A percentile compares a stretch with the other conserved stretches of the same genome.
phyloP scores from a whole-genome alignment of 2,329 filamentous ascomycete genomes.

The Aspergillus unguis region DNA sequence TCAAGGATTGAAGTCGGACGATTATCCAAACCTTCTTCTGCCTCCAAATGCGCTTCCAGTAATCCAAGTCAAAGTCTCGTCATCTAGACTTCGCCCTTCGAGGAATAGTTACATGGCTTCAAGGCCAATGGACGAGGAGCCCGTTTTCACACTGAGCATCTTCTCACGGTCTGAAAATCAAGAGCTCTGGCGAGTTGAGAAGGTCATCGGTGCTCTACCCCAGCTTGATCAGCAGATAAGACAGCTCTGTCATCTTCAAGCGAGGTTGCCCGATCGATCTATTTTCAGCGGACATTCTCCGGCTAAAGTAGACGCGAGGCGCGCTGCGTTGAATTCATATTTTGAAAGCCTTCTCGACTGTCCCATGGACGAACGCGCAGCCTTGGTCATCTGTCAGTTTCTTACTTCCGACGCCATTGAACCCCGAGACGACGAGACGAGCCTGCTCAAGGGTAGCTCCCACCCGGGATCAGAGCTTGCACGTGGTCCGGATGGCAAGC shows the following conservation, averaged over 20 bases:
- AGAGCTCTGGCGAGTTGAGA: constrained; percentile 93
- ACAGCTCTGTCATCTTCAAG: constrained; percentile 67
- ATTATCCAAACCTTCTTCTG: constrained; percentile 80
- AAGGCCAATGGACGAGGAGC: constrained; percentile 81
- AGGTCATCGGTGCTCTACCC: constrained; percentile 77
- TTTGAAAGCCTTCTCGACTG: constrained; percentile 82
- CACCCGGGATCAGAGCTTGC: constrained; percentile 31
- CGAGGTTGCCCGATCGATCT: constrained; percentile 75
- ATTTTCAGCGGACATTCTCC: constrained; percentile 91
- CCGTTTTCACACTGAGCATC: constrained; percentile 87
- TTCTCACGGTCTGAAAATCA: constrained; percentile 62
- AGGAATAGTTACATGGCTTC: constrained; percentile 77
- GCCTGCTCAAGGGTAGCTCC: constrained; percentile 42
- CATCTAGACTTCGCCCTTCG: constrained; percentile 91
- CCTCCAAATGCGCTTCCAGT: constrained; percentile 85
- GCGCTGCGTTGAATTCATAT: constrained; percentile 76
- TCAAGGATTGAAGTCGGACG: constrained; percentile 75
- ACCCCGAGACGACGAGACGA: constrained; percentile 51
- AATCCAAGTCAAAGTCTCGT: constrained; percentile 81
- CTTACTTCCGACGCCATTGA: constrained; percentile 66
- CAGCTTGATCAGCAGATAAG: constrained; percentile 79
- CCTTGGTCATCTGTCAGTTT: constrained; percentile 80
- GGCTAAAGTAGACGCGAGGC: constrained; percentile 84
- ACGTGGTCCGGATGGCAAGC: constrained; percentile 61
- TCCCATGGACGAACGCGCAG: constrained; percentile 71